Percentiles rank a stretch among this genome's conserved stretches.
Evolutionary conservation across 805 yeast species (phyloP).

Genomic region (Candida peoriensis): DNA sequence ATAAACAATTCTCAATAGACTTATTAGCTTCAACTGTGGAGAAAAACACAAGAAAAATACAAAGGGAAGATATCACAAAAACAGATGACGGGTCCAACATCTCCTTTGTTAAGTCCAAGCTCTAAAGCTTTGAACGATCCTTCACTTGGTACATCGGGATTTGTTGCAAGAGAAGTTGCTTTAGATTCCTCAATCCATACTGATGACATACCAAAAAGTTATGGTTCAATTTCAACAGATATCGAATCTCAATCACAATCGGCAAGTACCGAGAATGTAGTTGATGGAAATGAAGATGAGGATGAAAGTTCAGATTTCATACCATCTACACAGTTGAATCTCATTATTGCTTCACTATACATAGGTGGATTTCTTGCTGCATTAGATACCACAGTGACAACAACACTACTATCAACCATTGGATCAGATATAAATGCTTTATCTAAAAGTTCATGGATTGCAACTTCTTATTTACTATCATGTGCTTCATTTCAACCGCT

Average conservation of each 20-base stretch:
- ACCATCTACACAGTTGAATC: neutral
- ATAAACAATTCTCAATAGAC: too few relatives aligned
- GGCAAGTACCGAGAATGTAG: conserved; percentile 1
- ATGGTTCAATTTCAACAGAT: conserved; percentile 5
- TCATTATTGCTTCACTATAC: conserved; percentile 33
- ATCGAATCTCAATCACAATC: neutral
- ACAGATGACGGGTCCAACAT: neutral
- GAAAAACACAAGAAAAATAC: too few relatives aligned
- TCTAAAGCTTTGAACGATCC: conserved; percentile 10
- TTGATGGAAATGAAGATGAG: neutral
- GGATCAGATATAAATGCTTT: conserved; percentile 61
- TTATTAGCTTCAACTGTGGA: too few relatives aligned
- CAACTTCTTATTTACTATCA: conserved; percentile 57
- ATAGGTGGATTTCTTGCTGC: conserved; percentile 52
- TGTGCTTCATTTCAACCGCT: conserved; percentile 66
- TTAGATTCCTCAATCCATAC: conserved; percentile 2
- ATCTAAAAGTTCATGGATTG: conserved; percentile 63
- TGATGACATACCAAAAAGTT: conserved; percentile 1
- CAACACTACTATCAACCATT: conserved; percentile 56
- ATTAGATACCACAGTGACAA: conserved; percentile 57
- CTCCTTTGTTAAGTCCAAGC: conserved; percentile 9
- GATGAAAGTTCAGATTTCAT: neutral
- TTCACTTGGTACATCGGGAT: conserved; percentile 8
- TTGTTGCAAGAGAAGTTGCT: conserved; percentile 8
- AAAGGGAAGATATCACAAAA: too few relatives aligned